Percentiles rank a stretch among this genome's conserved stretches.
phyloP scores from a whole-genome alignment of 139 green algal genomes.

The Marvania coccoides region DNA sequence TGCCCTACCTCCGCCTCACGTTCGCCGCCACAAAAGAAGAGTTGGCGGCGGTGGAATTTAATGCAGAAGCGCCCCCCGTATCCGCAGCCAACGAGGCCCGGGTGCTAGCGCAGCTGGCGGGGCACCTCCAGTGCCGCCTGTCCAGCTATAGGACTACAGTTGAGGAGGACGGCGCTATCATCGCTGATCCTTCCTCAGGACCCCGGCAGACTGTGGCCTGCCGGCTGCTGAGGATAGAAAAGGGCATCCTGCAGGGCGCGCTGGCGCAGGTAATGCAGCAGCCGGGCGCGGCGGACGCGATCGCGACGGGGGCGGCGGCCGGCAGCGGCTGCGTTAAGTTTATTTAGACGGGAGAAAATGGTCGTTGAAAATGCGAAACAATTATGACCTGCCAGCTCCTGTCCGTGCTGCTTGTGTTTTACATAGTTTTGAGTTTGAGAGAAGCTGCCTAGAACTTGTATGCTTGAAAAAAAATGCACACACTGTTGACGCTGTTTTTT shows the following conservation, averaged over 20 bases:
- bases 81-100: conserved; percentile 35
- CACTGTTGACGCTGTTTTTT: no score
- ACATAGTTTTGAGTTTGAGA: no score
- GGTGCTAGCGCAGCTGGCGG: conserved; percentile 44
- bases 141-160: conserved; percentile 44
- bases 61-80: conserved; percentile 16
- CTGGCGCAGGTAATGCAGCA: background rate
- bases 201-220: conserved; percentile 57
- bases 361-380: no score
- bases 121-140: conserved; percentile 39
- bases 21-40: conserved; percentile 44
- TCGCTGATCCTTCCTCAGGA: conserved; percentile 34
- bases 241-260: conserved; percentile 39
- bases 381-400: no score
- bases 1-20: conserved; percentile 74
- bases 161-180: conserved; percentile 54
- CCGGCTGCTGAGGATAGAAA: conserved; percentile 56
- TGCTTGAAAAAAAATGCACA: no score
- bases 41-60: conserved; percentile 20
- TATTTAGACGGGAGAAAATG: background rate
- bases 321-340: background rate
- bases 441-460: no score
- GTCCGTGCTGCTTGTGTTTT: no score
- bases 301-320: background rate
- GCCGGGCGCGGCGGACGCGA: conserved; percentile 7